Conservation (phyloP, 2,329 filamentous ascomycete genomes). For the Corinectria fuckeliana region DNA sequence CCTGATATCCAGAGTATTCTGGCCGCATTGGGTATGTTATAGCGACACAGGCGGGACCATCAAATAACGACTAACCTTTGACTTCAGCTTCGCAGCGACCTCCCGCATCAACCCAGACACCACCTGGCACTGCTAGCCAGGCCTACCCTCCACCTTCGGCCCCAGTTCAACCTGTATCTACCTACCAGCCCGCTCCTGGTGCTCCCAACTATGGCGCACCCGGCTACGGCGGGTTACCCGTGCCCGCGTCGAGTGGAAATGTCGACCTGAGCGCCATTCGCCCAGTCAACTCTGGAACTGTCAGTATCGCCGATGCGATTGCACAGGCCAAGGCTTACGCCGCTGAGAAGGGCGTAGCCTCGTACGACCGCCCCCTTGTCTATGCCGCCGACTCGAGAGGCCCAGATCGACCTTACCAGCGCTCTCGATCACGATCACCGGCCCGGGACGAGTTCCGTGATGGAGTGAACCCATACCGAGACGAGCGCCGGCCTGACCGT, state of each 20-base stretch:
- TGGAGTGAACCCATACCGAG: conserved; percentile 82
- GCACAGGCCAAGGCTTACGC: conserved; percentile 85
- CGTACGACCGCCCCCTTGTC: conserved; percentile 63
- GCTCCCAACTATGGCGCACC: conserved; percentile 41
- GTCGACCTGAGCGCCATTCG: conserved; percentile 82
- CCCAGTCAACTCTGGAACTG: conserved; percentile 79
- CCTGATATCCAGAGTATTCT: conserved; percentile 51
- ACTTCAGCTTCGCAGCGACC: conserved; percentile 53
- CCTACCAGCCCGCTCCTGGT: conserved; percentile 47
- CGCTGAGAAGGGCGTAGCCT: conserved; percentile 74
- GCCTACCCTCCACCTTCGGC: conserved; percentile 49
- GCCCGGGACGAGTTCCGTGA: conserved; percentile 75
- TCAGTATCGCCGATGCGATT: conserved; percentile 84
- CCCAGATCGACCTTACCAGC: conserved; percentile 59
- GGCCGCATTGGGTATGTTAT: conserved; percentile 54
- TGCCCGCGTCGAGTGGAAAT: conserved; percentile 75
- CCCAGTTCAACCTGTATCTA: conserved; percentile 43
- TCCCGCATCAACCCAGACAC: conserved; percentile 51
- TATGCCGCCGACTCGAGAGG: conserved; percentile 49
- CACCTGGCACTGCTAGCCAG: conserved; percentile 46
- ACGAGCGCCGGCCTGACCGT: conserved; percentile 75
- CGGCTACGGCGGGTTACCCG: conserved; percentile 59
- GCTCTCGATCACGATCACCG: conserved; percentile 77
- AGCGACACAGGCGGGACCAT: conserved; percentile 8
- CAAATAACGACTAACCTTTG: conserved; percentile 29